Evolutionary conservation across 2,329 filamentous ascomycete genomes (phyloP), one percentile per base, ranked within the genome.

Genomic region (Albifimbria verrucaria): DNA sequence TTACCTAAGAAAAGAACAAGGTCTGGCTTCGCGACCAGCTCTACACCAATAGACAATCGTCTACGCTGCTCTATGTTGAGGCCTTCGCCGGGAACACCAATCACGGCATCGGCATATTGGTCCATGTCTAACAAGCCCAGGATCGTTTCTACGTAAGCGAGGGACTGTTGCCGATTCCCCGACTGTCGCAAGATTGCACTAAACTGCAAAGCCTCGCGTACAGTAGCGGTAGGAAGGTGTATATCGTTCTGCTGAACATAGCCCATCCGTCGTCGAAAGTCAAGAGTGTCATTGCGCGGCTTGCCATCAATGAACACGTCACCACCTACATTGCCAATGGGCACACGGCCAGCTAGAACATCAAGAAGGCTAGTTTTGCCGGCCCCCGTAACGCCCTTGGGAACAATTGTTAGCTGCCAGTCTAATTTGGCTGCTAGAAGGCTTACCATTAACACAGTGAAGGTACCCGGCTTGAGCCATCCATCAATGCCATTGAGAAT

Each of bases 301-400:
- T 20, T 26, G 9, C 46, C 46, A 10, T 48, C 25, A 10, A 48
- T 26, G 25, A 18, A 36, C 4, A 48, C 25, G 18, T 5, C 15
- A 6, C 46, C 46, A 21, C 18, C 17, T 17, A 48, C 46, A 4
- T 11, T 4, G 4, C 46, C 46, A 20, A 26, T 5, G 3, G 46
- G 20, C 6, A 20, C 17, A 10, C 46, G 15, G n/a, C 36, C 25
- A 18, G 46, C 46, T 9, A 48, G n/a, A 7, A 36, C 25, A 36
- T 48, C 46, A 36, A 48, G 46, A n/a, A 48, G 46, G 7, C 25
- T 36, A 7, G 46, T 48, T 15, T 48, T 48, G 4, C 46, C 46
- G 25, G 46, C 46, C 18, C 46, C 46, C n/a, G 46, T 48, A 18
- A 18, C 10, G 22, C 42, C 22, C 10, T 36, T 36, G n/a, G 28